A percentile compares a stretch with the other conserved stretches of the same genome.
Conservation (phyloP, 495 filamentous ascomycete species). For the Talaromyces liani region DNA sequence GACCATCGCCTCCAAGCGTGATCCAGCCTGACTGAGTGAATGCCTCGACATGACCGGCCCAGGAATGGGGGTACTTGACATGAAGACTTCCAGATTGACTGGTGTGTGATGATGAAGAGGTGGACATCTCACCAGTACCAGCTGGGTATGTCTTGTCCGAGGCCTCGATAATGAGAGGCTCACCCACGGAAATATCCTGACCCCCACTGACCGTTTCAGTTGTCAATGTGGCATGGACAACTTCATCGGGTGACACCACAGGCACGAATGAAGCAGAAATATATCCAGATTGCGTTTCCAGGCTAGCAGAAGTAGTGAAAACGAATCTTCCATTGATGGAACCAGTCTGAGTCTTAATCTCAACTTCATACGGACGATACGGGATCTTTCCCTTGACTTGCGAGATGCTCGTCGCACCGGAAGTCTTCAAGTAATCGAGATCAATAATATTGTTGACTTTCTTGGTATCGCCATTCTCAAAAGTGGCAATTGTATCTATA, state of each 20-base stretch:
- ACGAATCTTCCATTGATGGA: constrained; percentile 10
- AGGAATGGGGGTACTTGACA: constrained; percentile 12
- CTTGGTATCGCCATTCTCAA: background rate
- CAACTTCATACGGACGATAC: constrained; percentile 13
- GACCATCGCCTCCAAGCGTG: constrained; percentile 9
- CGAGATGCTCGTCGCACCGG: background rate
- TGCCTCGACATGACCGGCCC: constrained; percentile 13
- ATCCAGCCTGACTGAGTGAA: background rate
- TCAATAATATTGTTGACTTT: background rate
- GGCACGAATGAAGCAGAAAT: constrained; percentile 11
- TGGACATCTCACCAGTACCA: background rate
- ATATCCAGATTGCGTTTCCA: constrained; percentile 5
- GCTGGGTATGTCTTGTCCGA: background rate
- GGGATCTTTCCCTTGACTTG: constrained; percentile 4
- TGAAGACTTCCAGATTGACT: constrained; percentile 8
- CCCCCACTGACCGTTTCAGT: constrained; percentile 5
- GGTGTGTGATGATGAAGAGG: constrained; percentile 8
- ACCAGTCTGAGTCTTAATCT: constrained; percentile 11
- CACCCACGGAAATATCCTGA: constrained; percentile 9
- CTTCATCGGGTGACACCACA: constrained; percentile 1
- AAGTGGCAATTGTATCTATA: background rate
- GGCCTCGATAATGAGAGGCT: constrained; percentile 6
- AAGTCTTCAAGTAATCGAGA: background rate
- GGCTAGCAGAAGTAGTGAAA: constrained; percentile 8
- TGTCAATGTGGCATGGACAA: background rate